These are phyloP conservation scores for Puccinia hordei DNA, from an alignment of 1,284 basidiomycete species.

Conservation along the genomic window DNA sequence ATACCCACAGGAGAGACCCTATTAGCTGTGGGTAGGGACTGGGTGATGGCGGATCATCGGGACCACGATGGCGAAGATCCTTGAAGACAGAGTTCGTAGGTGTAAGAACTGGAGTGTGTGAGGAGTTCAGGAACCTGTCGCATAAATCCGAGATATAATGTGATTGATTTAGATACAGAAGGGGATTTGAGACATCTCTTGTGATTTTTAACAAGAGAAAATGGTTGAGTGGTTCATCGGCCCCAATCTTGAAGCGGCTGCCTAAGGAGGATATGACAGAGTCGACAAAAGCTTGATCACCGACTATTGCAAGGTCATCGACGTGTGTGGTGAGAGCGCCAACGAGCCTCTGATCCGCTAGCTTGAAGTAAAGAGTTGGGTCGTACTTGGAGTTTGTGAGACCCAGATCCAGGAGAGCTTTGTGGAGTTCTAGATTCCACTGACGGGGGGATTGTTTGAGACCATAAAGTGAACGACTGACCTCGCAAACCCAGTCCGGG, in stretches of 20 bases:
- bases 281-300: not conserved
- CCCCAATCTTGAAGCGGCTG: not conserved
- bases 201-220: not conserved
- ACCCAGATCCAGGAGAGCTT: too few species aligned
- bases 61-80: not conserved
- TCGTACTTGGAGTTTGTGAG: too few species aligned
- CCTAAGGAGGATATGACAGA: not conserved
- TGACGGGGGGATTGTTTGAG: conserved; percentile 23
- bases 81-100: not conserved
- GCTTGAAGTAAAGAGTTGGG: too few species aligned
- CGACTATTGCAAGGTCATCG: conserved; percentile 7
- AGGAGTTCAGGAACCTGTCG: not conserved
- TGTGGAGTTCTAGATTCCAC: not conserved
- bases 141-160: not conserved
- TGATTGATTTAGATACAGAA: not conserved
- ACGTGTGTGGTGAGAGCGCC: conserved; percentile 8
- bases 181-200: not conserved
- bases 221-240: too few species aligned
- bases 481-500: conserved; percentile 11
- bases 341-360: not conserved
- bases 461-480: not conserved
- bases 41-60: too few species aligned
- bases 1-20: not conserved
- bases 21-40: too few species aligned
- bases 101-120: not conserved